These are phyloP conservation scores for Leccinum griseonigrum DNA, from an alignment of 1,284 basidiomycete species.

Conservation along the genomic window DNA sequence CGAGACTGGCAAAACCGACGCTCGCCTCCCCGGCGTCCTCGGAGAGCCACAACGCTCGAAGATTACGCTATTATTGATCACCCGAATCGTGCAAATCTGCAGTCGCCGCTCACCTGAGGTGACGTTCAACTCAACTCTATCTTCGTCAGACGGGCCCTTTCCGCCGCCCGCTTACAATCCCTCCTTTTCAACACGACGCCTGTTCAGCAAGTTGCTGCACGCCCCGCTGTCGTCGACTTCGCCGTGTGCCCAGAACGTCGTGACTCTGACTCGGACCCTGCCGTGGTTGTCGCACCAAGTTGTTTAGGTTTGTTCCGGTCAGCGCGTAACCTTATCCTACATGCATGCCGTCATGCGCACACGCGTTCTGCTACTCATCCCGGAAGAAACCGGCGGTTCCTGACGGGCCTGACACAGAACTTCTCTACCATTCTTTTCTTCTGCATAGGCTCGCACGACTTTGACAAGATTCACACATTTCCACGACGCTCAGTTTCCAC, in stretches of 20 bases:
- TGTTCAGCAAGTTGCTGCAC: not conserved
- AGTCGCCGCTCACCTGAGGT: not conserved
- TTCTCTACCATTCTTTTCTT: not conserved
- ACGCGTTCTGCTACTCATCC: not conserved
- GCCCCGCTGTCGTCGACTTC: not conserved
- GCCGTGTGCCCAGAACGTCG: not conserved
- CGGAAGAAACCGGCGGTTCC: conserved; percentile 22
- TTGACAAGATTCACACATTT: conserved; percentile 15
- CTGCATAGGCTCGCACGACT: not conserved
- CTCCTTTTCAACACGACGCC: not conserved
- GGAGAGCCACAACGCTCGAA: not conserved
- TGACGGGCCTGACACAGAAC: not conserved
- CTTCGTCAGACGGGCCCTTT: not conserved
- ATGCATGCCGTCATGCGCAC: conserved; percentile 5
- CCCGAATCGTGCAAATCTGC: not conserved
- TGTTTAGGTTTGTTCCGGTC: not conserved
- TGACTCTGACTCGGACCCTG: not conserved
- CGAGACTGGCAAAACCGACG: not conserved
- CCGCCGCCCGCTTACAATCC: not conserved
- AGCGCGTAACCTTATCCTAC: not conserved
- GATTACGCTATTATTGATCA: not conserved
- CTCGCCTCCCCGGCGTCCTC: not conserved
- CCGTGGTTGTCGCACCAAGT: not conserved
- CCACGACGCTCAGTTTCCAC: conserved; percentile 20
- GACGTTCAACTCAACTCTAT: not conserved